Conservation (phyloP, 1,284 basidiomycete genomes). For the Irpex lacteus region DNA sequence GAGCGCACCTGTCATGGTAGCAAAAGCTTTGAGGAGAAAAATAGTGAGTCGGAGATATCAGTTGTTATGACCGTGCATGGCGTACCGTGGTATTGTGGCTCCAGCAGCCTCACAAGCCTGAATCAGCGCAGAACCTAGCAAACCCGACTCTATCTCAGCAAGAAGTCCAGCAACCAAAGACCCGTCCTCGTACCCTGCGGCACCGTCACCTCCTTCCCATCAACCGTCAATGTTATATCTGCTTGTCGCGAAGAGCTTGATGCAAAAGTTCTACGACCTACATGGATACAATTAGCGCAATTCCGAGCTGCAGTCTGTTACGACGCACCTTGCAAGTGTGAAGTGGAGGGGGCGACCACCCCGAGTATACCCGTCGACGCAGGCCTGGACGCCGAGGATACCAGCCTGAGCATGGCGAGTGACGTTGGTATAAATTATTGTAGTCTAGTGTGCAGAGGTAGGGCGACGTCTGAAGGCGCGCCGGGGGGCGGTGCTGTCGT, state of each 20-base stretch:
- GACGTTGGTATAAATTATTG: slow-evolving; percentile 8
- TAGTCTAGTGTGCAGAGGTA: slow-evolving; percentile 8
- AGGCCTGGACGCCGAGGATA: slow-evolving; percentile 51
- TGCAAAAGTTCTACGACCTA: slow-evolving; percentile 59
- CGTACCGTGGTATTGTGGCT: slow-evolving; percentile 71
- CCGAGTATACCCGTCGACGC: slow-evolving; percentile 64
- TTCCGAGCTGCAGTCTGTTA: neutral
- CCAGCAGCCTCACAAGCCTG: slow-evolving; percentile 94
- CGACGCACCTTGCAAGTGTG: slow-evolving; percentile 38
- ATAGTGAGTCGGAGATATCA: slow-evolving; percentile 15
- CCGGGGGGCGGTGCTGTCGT: slow-evolving; percentile 1
- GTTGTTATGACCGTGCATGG: slow-evolving; percentile 10
- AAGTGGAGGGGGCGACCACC: slow-evolving; percentile 43
- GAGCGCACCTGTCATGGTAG: slow-evolving; percentile 81
- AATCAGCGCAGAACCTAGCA: slow-evolving; percentile 85
- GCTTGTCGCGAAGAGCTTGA: slow-evolving; percentile 66
- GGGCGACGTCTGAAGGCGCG: neutral
- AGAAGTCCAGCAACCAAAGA: neutral
- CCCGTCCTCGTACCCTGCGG: slow-evolving; percentile 66
- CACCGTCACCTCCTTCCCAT: slow-evolving; percentile 92
- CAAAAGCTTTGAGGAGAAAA: slow-evolving; percentile 63
- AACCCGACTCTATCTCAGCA: slow-evolving; percentile 8
- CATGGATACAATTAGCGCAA: neutral
- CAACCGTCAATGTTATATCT: slow-evolving; percentile 87
- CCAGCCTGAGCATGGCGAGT: slow-evolving; percentile 58